These are phyloP conservation scores for Schwanniomyces vanrijiae DNA, from an alignment of 805 yeast species.

Conservation along the genomic window DNA sequence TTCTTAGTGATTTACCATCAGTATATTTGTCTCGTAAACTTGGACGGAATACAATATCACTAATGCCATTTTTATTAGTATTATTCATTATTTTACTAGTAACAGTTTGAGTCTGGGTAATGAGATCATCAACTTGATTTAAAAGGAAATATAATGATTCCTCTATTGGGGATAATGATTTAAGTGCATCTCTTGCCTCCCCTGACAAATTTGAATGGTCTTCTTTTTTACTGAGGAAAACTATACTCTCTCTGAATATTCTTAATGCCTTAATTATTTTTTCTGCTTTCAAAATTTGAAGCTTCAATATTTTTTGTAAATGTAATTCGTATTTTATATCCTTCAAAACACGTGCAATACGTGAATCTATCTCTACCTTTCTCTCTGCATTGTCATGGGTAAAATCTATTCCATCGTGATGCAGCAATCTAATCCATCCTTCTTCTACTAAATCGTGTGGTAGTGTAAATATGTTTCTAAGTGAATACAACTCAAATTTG, in stretches of 20 bases:
- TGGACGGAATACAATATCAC: slow-evolving; percentile 26
- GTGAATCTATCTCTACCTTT: slow-evolving; percentile 23
- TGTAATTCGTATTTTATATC: slow-evolving; percentile 45
- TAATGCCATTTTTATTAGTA: slow-evolving; percentile 17
- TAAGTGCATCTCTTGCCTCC: slow-evolving; percentile 25
- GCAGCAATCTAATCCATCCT: slow-evolving; percentile 68
- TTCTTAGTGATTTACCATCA: slow-evolving; percentile 34
- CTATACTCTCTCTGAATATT: slow-evolving; percentile 29
- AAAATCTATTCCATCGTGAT: slow-evolving; percentile 57
- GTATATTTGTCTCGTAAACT: slow-evolving; percentile 39
- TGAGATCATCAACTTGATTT: slow-evolving; percentile 41
- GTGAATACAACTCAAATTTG: slow-evolving; percentile 76
- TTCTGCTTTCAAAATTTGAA: slow-evolving; percentile 38
- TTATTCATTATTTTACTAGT: slow-evolving; percentile 23
- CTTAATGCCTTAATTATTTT: slow-evolving; percentile 31
- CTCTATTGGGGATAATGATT: slow-evolving; percentile 43
- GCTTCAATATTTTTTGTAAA: slow-evolving; percentile 39
- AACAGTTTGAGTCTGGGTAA: slow-evolving; percentile 26
- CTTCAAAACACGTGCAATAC: slow-evolving; percentile 31
- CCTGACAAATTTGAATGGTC: slow-evolving; percentile 16
- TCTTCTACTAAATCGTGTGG: slow-evolving; percentile 63
- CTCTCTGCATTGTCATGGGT: neutral
- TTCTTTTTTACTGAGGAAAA: slow-evolving; percentile 20
- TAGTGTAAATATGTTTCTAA: slow-evolving; percentile 71
- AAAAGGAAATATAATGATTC: slow-evolving; percentile 48